A percentile compares a stretch with the other conserved stretches of the same genome.
These are phyloP conservation scores for Aschersonia sp. DNA, from an alignment of 2,329 filamentous ascomycete genomes.

Conservation along the genomic window DNA sequence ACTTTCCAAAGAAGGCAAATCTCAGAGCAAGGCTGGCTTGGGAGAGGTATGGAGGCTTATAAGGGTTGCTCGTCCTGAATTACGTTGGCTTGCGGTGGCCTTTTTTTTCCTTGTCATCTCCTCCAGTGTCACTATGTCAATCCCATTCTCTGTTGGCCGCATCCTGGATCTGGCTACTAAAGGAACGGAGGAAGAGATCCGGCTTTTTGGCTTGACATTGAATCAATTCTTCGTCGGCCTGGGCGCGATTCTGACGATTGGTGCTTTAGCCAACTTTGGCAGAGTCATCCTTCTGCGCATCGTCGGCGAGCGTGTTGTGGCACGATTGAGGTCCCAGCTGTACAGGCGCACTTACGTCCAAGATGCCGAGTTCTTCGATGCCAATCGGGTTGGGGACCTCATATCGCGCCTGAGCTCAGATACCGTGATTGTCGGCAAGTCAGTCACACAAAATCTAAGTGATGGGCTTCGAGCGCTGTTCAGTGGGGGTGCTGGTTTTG, in stretches of 20 bases:
- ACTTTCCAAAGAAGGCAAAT: constrained; percentile 67
- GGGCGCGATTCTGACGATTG: constrained; percentile 60
- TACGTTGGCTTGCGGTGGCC: constrained; percentile 61
- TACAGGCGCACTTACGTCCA: constrained; percentile 91
- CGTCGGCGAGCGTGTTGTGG: constrained; percentile 88
- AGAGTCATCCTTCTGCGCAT: constrained; percentile 87
- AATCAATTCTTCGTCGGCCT: constrained; percentile 80
- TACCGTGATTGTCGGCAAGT: constrained; percentile 95
- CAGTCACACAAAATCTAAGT: constrained; percentile 93
- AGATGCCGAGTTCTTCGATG: constrained; percentile 97
- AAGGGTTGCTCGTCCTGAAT: constrained; percentile 77
- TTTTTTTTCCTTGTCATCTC: constrained; percentile 79
- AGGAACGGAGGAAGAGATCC: constrained; percentile 46
- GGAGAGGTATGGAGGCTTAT: constrained; percentile 75
- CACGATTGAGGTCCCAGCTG: constrained; percentile 73
- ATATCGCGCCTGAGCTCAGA: constrained; percentile 93
- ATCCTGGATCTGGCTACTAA: constrained; percentile 87
- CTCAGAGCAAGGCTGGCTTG: constrained; percentile 42
- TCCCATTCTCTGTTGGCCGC: constrained; percentile 91
- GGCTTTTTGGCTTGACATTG: constrained; percentile 71
- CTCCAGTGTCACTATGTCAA: constrained; percentile 85
- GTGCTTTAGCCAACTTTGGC: constrained; percentile 83
- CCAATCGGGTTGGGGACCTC: constrained; percentile 88
- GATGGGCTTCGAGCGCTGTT: constrained; percentile 87
- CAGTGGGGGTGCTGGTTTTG: constrained; percentile 77